Conservation (phyloP, 2,329 filamentous ascomycete genomes). For the Cytospora paraplurivora region DNA sequence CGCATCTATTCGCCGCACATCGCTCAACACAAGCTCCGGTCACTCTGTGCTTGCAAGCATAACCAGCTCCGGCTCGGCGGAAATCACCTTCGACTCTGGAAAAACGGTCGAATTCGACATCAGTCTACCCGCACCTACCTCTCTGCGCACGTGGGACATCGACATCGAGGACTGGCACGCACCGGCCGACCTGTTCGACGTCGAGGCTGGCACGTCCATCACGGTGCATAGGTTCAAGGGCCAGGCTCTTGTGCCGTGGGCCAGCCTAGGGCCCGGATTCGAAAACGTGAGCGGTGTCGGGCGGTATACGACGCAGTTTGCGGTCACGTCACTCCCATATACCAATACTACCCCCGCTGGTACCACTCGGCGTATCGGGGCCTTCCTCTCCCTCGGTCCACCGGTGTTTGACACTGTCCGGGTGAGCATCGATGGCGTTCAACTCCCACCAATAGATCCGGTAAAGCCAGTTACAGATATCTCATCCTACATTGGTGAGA, state of each 20-base stretch:
- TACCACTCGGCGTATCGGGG: conserved; percentile 5
- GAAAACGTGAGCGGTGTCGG: conserved; percentile 22
- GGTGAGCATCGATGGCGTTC: conserved; percentile 19
- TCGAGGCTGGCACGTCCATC: conserved; percentile 13
- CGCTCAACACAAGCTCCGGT: not conserved
- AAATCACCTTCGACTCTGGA: conserved; percentile 12
- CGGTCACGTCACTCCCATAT: conserved; percentile 8
- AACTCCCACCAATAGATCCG: conserved; percentile 20
- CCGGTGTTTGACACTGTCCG: conserved; percentile 19
- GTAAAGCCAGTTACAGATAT: conserved; percentile 16
- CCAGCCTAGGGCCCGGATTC: conserved; percentile 8
- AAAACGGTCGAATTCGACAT: conserved; percentile 8
- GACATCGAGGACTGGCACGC: conserved; percentile 19
- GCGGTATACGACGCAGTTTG: conserved; percentile 18
- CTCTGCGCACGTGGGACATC: conserved; percentile 18
- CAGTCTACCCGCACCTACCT: not conserved
- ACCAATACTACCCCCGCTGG: conserved; percentile 1
- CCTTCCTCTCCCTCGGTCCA: conserved; percentile 19
- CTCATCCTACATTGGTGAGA: conserved; percentile 3
- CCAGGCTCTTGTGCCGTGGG: conserved; percentile 14
- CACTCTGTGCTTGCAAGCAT: conserved; percentile 12
- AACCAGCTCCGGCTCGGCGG: conserved; percentile 12
- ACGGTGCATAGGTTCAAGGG: conserved; percentile 13
- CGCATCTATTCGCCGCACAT: not conserved
- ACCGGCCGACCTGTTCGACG: conserved; percentile 14